Evolutionary conservation across 2,329 filamentous ascomycete genomes (phyloP), one percentile per base, ranked within the genome.

Genomic region (Metarhizium album): DNA sequence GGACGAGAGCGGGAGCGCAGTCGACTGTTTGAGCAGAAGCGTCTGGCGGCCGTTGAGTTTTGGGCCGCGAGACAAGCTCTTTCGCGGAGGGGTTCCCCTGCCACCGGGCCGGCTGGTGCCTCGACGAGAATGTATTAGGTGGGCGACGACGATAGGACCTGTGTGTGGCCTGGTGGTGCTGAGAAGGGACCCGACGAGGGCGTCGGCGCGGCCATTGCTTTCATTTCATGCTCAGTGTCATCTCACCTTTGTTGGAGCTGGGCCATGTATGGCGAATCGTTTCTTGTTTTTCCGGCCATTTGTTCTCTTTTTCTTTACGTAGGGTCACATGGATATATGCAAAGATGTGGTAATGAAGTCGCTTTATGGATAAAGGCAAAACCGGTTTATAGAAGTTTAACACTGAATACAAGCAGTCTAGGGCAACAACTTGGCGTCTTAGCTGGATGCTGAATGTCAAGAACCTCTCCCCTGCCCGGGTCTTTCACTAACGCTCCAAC

Each of bases 1-100:
- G 68, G 70, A 14, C 58, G 62, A 29, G 78, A 82, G 62, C 65
- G 74, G 29, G 69, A 73, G 52, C 70, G 73, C 46, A 79, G 74
- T 49, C 66, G 67, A 6, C 52, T 62, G 1, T 82, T 82, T 57
- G 78, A 80, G 60, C 53, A 59, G 49, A 71, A 61, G 54, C 69
- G 77, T 42, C 64, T 65, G 40, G 71, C 76, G 53, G 75, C 76
- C 2, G 62, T 72, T 20, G 65, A 64, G 20, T 67, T 67, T 40
- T 54, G 78, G 24, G 60, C 62, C 3, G 57, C 61, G n/a, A 60
- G 52, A 42, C 61, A 63, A 45, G 53, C 53, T 2, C 45, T 53
- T 16, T 61, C 60, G 31, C 61, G 65, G 42, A 62, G 61, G 54
- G 55, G 52, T 2, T 67, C 67, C 7, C 63, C 66, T 1, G 63